phyloP scores from a whole-genome alignment of 23 red algal species.

The Agarophyton chilense region DNA sequence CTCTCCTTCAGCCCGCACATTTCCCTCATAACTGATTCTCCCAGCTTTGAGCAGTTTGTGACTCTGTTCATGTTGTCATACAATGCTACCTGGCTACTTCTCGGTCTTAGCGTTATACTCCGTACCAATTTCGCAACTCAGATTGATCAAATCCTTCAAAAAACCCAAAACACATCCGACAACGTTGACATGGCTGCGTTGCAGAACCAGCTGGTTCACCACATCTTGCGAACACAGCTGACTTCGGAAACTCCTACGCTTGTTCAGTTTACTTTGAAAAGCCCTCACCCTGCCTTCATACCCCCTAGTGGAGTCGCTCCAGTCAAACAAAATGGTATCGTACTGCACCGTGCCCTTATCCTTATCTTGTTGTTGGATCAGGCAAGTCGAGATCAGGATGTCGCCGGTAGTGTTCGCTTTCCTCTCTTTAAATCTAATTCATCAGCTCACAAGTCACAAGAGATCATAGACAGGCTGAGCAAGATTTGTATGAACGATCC shows the following conservation, averaged over 20 bases:
- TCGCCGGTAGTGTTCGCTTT: not conserved
- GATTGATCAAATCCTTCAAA: conserved; percentile 8
- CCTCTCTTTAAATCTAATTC: conserved; percentile 30
- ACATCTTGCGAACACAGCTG: conserved; percentile 18
- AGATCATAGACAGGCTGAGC: conserved; percentile 16
- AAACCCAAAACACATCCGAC: not conserved
- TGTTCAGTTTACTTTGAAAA: not conserved
- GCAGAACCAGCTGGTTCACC: conserved; percentile 11
- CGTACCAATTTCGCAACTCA: conserved; percentile 17
- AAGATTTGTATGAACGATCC: conserved; percentile 15
- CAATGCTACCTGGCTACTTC: conserved; percentile 42
- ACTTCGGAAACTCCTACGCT: not conserved
- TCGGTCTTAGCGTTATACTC: conserved; percentile 37
- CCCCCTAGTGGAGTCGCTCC: not conserved
- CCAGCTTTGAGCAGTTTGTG: conserved; percentile 4
- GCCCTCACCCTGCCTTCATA: not conserved
- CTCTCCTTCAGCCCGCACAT: conserved; percentile 25
- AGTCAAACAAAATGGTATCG: conserved; percentile 11
- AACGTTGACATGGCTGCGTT: not conserved
- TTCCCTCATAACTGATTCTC: conserved; percentile 3
- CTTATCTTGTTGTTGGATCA: conserved; percentile 41
- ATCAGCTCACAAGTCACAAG: conserved; percentile 16
- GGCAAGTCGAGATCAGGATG: not conserved
- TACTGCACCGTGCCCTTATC: conserved; percentile 10
- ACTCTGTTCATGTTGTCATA: conserved; percentile 25